Conservation (phyloP, 225 moss, liverwort and hornwort species). For the Antitrichia curtipendula region DNA sequence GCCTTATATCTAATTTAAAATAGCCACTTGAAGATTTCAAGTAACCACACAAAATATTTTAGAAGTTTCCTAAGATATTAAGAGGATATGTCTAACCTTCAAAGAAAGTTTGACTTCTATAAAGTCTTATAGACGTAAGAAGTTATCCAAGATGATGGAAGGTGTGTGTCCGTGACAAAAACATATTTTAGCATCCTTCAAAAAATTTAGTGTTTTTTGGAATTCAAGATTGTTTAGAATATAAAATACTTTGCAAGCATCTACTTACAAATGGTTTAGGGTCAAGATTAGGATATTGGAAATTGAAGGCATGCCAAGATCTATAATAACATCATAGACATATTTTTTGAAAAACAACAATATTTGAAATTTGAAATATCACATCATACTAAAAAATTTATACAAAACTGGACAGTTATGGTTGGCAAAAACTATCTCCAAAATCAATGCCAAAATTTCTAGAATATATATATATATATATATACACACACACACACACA, state of each 20-base stretch:
- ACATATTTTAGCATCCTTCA: background rate
- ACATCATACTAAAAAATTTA: background rate
- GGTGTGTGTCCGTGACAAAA: rapidly evolving
- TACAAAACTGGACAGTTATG: background rate
- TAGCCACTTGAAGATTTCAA: background rate
- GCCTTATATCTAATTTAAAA: background rate
- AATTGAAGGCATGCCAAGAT: rapidly evolving
- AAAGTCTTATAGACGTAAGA: background rate
- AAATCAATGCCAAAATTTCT: background rate
- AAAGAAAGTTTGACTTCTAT: background rate
- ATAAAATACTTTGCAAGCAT: too few relatives aligned
- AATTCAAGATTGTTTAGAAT: background rate
- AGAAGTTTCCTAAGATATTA: background rate
- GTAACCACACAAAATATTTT: background rate
- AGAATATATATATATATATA: too few relatives aligned
- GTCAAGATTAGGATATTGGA: background rate
- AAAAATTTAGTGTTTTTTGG: background rate
- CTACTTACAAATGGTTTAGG: background rate
- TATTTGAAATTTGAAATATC: background rate
- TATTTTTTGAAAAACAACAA: background rate
- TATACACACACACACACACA: too few relatives aligned
- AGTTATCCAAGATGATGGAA: background rate
- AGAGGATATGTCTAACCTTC: background rate
- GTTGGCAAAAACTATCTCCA: background rate
- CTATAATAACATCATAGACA: background rate